Evolutionary conservation across 2,329 filamentous ascomycete species (phyloP), one percentile per base, ranked within the genome.

Genomic region (Microdochium paspali): DNA sequence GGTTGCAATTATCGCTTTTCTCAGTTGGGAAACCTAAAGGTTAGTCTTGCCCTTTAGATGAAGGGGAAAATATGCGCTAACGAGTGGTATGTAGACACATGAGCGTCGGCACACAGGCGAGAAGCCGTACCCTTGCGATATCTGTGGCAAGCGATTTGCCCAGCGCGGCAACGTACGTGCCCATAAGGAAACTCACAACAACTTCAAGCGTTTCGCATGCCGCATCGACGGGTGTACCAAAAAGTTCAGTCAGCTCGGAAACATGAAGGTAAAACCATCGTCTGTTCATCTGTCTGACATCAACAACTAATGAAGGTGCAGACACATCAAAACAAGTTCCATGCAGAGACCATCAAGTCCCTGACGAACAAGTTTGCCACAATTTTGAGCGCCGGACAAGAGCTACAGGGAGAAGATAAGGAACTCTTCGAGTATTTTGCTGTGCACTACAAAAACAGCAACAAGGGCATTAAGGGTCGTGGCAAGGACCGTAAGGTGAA

Each of bases 391-490:
- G 35, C 35, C 23, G 35, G 35, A 12, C 73, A 72, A n/a, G 78
- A 84, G 4, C 79, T 90, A n/a, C 71, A 77, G 0, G 74, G 82
- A 31, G 65, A 68, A 4, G 88, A 96, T 58, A 82, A 79, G 51
- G 84, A 89, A 50, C 72, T 96, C 45, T 89, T 86, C 72, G 79
- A 85, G 55, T 95, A 95, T 68, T 93, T 97, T 61, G 78, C 83
- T 3, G 76, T 76, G 1, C 74, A 95, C n/a, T 96, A 95, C 76
- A 95, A 95, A 72, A 94, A 97, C 68, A 90, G 86, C 68, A 97
- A 97, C 76, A 95, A 95, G 66, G 93, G 93, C 1, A 96, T 97
- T 72, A 97, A 96, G 67, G 93, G 93, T 10, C 82, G 93, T 43
- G 93, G 93, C 40, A 93, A 91, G 62, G 87, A 90, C 56, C 76